These are phyloP conservation scores for Colletotrichum liaoningense DNA, from an alignment of 2,329 filamentous ascomycete species.

Conservation along the genomic window DNA sequence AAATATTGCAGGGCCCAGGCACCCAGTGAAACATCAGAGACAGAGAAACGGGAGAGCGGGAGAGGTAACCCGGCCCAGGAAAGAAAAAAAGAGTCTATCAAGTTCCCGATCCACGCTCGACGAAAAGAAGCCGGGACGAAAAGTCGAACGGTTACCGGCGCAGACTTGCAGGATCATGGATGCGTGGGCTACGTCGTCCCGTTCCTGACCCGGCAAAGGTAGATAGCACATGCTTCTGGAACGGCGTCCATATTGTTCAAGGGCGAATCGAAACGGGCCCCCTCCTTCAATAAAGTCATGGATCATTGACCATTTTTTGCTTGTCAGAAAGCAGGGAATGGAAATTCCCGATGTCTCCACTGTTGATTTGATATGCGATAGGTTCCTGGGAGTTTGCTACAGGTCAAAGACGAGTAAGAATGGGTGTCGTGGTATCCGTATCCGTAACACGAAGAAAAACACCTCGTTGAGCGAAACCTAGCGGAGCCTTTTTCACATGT, in stretches of 20 bases:
- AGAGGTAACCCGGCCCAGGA: slow-evolving; percentile 3
- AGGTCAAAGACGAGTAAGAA: slow-evolving; percentile 3
- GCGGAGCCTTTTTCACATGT: slow-evolving; percentile 29
- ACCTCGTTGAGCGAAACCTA: not conserved
- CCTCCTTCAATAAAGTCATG: not conserved
- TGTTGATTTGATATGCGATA: slow-evolving; percentile 8
- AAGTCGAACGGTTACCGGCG: slow-evolving; percentile 1
- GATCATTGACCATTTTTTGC: not conserved
- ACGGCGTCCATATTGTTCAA: slow-evolving; percentile 2
- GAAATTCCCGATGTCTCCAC: not conserved
- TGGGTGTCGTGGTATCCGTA: slow-evolving; percentile 13
- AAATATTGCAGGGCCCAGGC: not conserved
- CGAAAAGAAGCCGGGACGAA: slow-evolving; percentile 34
- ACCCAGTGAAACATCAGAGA: not conserved
- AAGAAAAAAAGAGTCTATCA: not conserved
- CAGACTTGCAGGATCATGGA: not conserved
- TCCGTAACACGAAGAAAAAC: not conserved
- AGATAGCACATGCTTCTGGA: slow-evolving; percentile 9
- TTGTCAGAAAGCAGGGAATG: slow-evolving; percentile 4
- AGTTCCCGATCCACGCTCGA: slow-evolving; percentile 20
- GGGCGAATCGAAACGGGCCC: not conserved
- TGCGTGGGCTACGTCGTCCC: not conserved
- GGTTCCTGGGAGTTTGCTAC: not conserved
- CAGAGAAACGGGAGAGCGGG: not conserved
- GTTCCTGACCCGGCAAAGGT: not conserved